Conservation (phyloP, 805 yeast species). For the Lipomyces spencermartinsiae region DNA sequence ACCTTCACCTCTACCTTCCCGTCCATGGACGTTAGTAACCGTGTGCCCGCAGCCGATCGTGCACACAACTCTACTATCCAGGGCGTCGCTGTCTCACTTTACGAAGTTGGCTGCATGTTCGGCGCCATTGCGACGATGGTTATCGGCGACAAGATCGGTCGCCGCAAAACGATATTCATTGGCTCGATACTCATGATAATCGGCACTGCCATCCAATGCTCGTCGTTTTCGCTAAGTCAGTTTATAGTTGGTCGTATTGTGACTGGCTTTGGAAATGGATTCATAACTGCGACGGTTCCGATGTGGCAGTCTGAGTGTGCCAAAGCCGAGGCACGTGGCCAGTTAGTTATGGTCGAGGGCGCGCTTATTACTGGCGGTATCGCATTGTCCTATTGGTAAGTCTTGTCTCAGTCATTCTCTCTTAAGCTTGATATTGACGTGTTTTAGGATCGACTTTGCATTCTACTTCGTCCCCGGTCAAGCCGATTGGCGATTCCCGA, state of each 20-base stretch:
- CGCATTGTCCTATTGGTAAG: constrained; percentile 64
- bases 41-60: constrained; percentile 2
- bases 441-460: constrained; percentile 64
- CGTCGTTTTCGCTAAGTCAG: constrained; percentile 68
- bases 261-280: constrained; percentile 78
- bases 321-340: constrained; percentile 68
- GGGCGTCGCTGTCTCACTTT: constrained; percentile 46
- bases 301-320: constrained; percentile 82
- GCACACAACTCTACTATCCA: constrained; percentile 27
- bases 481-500: constrained; percentile 77
- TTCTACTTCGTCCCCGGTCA: constrained; percentile 57
- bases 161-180: constrained; percentile 63
- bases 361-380: constrained; percentile 75
- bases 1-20: constrained; percentile 28
- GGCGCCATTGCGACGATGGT: constrained; percentile 71
- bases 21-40: constrained; percentile 1
- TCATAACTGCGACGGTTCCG: constrained; percentile 78
- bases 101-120: constrained; percentile 76
- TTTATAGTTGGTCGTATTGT: constrained; percentile 75
- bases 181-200: constrained; percentile 64
- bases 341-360: constrained; percentile 71
- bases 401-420: not conserved
- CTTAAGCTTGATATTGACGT: no score
- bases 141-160: constrained; percentile 67
- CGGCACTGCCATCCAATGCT: constrained; percentile 64